Base-by-base conservation (phyloP, 31 red algal species). In the Asparagopsis taxiformis region DNA sequence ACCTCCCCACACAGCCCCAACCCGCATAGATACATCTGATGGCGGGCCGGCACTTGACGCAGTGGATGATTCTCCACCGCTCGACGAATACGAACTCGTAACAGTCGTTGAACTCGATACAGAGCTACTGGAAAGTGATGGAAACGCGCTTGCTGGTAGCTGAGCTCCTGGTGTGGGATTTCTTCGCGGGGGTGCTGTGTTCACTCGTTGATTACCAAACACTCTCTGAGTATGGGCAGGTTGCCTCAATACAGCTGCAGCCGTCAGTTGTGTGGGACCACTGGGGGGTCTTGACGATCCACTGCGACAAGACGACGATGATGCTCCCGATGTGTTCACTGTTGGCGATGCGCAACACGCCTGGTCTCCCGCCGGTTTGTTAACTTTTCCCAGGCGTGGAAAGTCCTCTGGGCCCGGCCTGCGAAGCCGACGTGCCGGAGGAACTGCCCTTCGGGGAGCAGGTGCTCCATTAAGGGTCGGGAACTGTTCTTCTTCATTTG, bases 1-100 rank as follows among this genome's bases (percentile, higher is more conserved):
- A 17, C 85, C 85, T 7, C 85, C 85, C 85, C 85, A 89, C 1
- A 89, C 85, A n/a, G 85, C 74, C 50, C 75, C 85, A 61, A 50
- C 85, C 23, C 85, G 62, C 59, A 80, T 41, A 20, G 85, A 72
- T 5, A 89, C 85, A 89, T 89, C 85, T 55, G 74, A 21, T 5
- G 75, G 28, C 10, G 59, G 66, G 10, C 16, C 33, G 5, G 13
- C 41, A 13, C 41, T 13, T 6, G 41, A 46, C 8, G 41, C 8
- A 46, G 6, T 46, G 41, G 62, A 35, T 22, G 75, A 33, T 26
- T 7, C 48, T 56, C 57, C n/a, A 24, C 31, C 48, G 2, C 57
- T 50, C 4, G 75, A 67, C 10, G 61, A 65, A 65, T 46, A 13
- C 6, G 41, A 9, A 46, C 8, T 13, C 41, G 60, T 15, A 35